These are phyloP conservation scores for Trametes pubescens DNA, from an alignment of 1,284 basidiomycete genomes.

Conservation along the genomic window DNA sequence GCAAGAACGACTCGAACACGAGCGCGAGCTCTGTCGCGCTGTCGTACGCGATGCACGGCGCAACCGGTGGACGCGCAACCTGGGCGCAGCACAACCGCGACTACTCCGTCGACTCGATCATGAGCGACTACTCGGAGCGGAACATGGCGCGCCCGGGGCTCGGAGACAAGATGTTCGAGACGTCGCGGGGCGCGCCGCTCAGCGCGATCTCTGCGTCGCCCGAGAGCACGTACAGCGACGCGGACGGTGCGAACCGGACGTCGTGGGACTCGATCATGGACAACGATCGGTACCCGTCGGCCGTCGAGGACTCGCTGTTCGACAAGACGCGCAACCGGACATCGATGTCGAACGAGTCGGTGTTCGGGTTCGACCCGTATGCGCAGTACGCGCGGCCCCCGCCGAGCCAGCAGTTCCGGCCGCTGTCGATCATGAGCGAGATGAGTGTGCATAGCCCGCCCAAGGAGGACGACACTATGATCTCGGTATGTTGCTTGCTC, in stretches of 20 bases:
- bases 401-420: constrained; percentile 57
- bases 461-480: constrained; percentile 82
- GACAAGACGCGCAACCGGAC: constrained; percentile 64
- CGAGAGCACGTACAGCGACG: constrained; percentile 48
- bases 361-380: constrained; percentile 66
- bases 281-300: constrained; percentile 37
- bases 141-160: constrained; percentile 76
- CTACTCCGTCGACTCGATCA: constrained; percentile 67
- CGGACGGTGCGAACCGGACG: constrained; percentile 23
- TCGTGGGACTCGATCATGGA: constrained; percentile 39
- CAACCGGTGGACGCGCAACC: constrained; percentile 60
- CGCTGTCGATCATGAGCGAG: constrained; percentile 69
- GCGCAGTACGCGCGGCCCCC: constrained; percentile 39
- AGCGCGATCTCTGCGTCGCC: constrained; percentile 76
- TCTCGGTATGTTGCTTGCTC: constrained; percentile 59
- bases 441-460: constrained; percentile 57
- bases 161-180: constrained; percentile 90
- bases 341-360: constrained; percentile 64
- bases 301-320: constrained; percentile 68
- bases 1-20: constrained; percentile 59
- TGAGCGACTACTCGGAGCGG: constrained; percentile 68
- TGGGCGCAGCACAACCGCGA: constrained; percentile 72
- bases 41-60: constrained; percentile 60
- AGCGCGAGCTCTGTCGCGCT: constrained; percentile 63
- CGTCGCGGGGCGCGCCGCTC: constrained; percentile 65